A percentile compares a stretch with the other conserved stretches of the same genome.
These are phyloP conservation scores for Taiozyma onychis DNA, from an alignment of 1,139 yeast species.

Conservation along the genomic window DNA sequence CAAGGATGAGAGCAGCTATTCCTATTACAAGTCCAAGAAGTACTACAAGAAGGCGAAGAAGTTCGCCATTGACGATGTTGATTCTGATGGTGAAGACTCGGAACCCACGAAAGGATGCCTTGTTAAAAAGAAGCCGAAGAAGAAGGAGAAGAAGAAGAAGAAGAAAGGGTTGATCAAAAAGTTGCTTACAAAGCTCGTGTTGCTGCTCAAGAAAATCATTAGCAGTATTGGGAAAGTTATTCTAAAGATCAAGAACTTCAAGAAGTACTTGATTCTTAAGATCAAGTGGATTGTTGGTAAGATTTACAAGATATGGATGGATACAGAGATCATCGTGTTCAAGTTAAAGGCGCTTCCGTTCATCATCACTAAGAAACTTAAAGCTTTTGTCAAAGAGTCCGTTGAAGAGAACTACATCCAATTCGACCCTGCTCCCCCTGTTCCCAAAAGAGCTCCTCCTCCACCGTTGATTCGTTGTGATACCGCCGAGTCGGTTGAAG, in stretches of 20 bases:
- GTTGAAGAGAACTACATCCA: background rate
- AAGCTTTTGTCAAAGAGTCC: background rate
- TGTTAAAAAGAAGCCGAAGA: background rate
- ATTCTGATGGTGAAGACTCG: background rate
- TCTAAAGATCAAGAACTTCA: background rate
- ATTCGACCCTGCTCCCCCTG: background rate
- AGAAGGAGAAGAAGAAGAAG: background rate
- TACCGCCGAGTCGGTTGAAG: background rate
- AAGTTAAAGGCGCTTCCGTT: background rate
- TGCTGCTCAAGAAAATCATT: background rate
- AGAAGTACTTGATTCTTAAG: background rate
- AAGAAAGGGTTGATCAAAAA: background rate
- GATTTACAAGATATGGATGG: background rate
- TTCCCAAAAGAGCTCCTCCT: background rate
- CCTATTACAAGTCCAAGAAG: background rate
- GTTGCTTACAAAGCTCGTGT: background rate
- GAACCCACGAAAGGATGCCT: background rate
- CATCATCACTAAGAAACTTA: background rate
- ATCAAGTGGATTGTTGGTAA: background rate
- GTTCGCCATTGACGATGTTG: background rate
- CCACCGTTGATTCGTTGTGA: background rate
- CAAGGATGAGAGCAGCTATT: background rate
- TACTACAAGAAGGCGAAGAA: background rate
- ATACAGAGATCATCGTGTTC: background rate
- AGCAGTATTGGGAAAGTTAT: background rate